phyloP scores from a whole-genome alignment of 345 rosid genomes.

The Salix exigua region DNA sequence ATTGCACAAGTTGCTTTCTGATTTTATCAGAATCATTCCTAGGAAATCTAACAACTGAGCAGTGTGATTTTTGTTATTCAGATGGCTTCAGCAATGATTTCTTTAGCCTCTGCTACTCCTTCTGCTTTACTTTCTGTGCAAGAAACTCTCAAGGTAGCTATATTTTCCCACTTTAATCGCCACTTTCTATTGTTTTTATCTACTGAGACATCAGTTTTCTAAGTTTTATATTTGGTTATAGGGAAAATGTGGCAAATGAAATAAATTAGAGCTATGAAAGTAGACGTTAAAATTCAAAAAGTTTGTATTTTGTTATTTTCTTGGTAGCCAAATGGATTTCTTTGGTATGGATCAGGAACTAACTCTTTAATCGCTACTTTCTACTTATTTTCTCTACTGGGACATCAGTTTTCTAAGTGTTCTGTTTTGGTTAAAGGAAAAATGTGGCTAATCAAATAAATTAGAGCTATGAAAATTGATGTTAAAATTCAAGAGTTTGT shows the following conservation, averaged over 20 bases:
- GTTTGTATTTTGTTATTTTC: conserved; percentile 3
- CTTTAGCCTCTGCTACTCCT: conserved; percentile 49
- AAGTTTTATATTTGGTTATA: not conserved
- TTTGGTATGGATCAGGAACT: not conserved
- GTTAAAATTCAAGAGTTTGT: not conserved
- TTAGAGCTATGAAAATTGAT: not conserved
- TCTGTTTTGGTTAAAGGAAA: not conserved
- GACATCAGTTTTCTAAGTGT: not conserved
- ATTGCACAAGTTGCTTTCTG: not conserved
- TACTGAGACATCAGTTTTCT: not conserved
- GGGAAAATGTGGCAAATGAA: not conserved
- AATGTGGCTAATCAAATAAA: not conserved
- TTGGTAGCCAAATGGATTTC: not conserved
- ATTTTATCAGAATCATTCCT: not conserved
- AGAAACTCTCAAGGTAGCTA: conserved; percentile 53
- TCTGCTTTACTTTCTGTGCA: conserved; percentile 47
- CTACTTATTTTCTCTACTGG: not conserved
- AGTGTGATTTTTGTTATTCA: conserved; percentile 10
- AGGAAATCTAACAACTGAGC: not conserved
- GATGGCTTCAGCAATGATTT: conserved; percentile 67
- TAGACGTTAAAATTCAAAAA: not conserved
- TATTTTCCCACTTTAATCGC: not conserved
- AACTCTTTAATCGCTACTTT: not conserved
- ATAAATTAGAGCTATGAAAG: not conserved
- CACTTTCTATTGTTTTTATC: not conserved